phyloP scores from a whole-genome alignment of 2,329 filamentous ascomycete species.

The Phaeosphaeria sp. region DNA sequence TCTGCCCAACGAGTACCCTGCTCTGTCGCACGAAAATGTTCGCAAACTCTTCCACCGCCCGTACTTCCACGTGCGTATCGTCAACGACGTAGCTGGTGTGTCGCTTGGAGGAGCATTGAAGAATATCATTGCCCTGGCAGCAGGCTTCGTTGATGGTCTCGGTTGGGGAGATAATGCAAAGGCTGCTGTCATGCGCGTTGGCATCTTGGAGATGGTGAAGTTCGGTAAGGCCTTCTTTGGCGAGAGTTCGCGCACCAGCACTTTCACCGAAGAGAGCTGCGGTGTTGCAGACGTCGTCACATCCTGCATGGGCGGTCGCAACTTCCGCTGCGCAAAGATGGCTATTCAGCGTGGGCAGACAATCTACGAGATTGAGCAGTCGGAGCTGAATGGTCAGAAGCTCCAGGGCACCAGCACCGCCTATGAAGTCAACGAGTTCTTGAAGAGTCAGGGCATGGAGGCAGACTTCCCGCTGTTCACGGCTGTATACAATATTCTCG shows the following conservation, averaged over 20 bases:
- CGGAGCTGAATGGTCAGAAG: constrained; percentile 95
- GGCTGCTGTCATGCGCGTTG: constrained; percentile 97
- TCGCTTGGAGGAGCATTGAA: constrained; percentile 94
- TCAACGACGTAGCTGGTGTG: constrained; percentile 94
- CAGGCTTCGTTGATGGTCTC: constrained; percentile 92
- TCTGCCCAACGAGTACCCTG: constrained; percentile 81
- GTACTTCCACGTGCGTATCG: constrained; percentile 96
- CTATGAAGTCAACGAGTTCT: constrained; percentile 86
- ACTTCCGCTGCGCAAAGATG: constrained; percentile 92
- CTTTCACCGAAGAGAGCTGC: constrained; percentile 96
- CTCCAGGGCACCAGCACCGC: constrained; percentile 94
- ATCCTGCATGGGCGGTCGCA: constrained; percentile 87
- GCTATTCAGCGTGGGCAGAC: constrained; percentile 78
- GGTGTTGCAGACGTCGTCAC: constrained; percentile 97
- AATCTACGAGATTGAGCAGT: constrained; percentile 86
- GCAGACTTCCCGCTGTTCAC: constrained; percentile 91
- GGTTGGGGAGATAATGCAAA: constrained; percentile 99
- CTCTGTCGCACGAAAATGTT: constrained; percentile 83
- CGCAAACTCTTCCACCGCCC: constrained; percentile 90
- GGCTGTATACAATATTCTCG: constrained; percentile 81
- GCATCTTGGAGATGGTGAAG: constrained; percentile 93
- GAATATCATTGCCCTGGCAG: constrained; percentile 93
- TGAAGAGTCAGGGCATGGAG: constrained; percentile 79
- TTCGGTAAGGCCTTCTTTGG: constrained; percentile 95
- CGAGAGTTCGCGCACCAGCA: constrained; percentile 78